Evolutionary conservation across 2,329 filamentous ascomycete genomes (phyloP).

Genomic region (Neurospora sp.): DNA sequence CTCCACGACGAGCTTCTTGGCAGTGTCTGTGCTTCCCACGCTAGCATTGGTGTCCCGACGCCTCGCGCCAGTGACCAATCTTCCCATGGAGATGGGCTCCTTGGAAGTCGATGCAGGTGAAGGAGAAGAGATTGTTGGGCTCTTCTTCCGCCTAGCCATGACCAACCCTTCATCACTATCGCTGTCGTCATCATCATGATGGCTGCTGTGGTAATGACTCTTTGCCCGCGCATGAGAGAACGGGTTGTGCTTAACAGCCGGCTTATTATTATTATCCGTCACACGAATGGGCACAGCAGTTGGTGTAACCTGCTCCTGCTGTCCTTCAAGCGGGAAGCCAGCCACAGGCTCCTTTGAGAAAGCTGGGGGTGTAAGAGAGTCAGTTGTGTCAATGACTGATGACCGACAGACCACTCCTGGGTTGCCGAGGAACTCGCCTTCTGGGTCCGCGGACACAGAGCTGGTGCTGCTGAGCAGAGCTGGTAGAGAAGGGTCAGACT

Average conservation of each 20-base stretch:
- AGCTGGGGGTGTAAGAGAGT: slow-evolving; percentile 45
- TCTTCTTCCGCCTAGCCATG: slow-evolving; percentile 44
- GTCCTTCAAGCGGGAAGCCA: slow-evolving; percentile 36
- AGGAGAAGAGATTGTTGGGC: slow-evolving; percentile 17
- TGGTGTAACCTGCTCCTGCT: slow-evolving; percentile 18
- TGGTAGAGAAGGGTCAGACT: slow-evolving; percentile 54
- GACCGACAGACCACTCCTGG: slow-evolving; percentile 36
- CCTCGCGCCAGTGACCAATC: slow-evolving; percentile 26
- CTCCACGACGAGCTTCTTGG: slow-evolving; percentile 42
- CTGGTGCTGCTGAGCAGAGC: slow-evolving; percentile 54
- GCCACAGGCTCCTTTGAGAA: slow-evolving; percentile 35
- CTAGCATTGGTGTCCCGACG: slow-evolving; percentile 51
- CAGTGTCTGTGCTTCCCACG: slow-evolving; percentile 52
- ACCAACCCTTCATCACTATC: slow-evolving; percentile 45
- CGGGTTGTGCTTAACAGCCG: not conserved
- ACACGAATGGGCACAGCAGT: slow-evolving; percentile 18
- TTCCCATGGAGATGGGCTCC: slow-evolving; percentile 22
- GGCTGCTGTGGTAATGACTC: slow-evolving; percentile 11
- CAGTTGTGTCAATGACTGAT: slow-evolving; percentile 39
- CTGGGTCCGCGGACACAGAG: slow-evolving; percentile 52
- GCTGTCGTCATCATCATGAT: slow-evolving; percentile 39
- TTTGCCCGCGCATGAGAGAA: not conserved
- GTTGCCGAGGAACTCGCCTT: slow-evolving; percentile 46
- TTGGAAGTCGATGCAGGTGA: slow-evolving; percentile 6
- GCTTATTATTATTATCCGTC: slow-evolving; percentile 11